Percentiles rank a stretch among this genome's conserved stretches.
Conservation (phyloP, 345 rosid species). For the Brassica carinata region DNA sequence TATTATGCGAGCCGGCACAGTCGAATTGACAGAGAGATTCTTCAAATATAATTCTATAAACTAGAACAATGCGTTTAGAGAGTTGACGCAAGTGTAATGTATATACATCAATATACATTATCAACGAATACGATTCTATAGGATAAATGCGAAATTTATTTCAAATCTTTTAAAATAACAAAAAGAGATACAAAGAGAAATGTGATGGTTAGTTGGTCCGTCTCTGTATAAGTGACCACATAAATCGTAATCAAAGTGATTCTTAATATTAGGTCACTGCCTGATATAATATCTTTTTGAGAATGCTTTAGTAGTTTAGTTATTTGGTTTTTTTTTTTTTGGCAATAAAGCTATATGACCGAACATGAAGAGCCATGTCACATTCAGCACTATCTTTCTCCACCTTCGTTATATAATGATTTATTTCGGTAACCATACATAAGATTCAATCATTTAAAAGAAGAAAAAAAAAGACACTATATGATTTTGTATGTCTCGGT, state of each 20-base stretch:
- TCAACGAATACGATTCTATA: neutral
- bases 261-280: neutral
- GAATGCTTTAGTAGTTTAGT: neutral
- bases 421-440: neutral
- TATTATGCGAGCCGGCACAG: slow-evolving; percentile 21
- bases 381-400: neutral
- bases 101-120: slow-evolving; percentile 15
- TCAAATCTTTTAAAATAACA: neutral
- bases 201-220: neutral
- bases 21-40: slow-evolving; percentile 4
- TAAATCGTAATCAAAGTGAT: neutral
- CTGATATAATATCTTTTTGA: neutral
- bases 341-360: neutral
- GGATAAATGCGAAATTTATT: neutral
- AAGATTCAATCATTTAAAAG: neutral
- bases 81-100: slow-evolving; percentile 23
- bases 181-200: neutral
- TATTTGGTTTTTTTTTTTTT: neutral
- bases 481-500: neutral
- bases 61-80: neutral
- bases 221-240: slow-evolving; percentile 19
- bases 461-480: neutral
- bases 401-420: neutral
- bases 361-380: neutral
- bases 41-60: neutral